Conservation (phyloP, 305 asterid species). For the Fraxinus velutina region DNA sequence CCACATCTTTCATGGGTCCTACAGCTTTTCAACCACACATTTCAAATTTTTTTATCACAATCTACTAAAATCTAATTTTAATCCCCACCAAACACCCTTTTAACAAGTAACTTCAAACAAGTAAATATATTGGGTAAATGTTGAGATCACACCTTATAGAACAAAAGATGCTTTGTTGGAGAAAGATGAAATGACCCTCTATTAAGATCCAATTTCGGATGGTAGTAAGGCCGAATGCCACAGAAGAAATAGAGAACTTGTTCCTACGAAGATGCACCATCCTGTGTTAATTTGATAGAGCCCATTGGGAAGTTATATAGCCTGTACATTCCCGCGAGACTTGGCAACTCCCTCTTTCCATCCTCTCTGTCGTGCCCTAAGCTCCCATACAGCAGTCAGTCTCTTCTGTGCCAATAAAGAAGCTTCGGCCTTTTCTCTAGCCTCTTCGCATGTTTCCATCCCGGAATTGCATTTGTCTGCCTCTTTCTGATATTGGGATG, state of each 20-base stretch:
- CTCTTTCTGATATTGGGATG: constrained; percentile 93
- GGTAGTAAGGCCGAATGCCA: background rate
- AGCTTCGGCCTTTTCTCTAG: constrained; percentile 81
- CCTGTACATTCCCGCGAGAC: constrained; percentile 37
- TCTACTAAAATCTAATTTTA: too few species aligned
- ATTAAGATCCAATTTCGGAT: background rate
- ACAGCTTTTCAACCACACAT: too few species aligned
- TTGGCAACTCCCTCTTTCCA: constrained; percentile 68
- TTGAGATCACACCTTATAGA: background rate
- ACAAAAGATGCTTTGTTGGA: background rate
- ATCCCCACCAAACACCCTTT: background rate
- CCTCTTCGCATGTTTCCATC: constrained; percentile 97
- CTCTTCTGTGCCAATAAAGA: constrained; percentile 64
- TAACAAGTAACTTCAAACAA: background rate
- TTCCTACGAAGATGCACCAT: background rate
- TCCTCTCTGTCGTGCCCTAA: constrained; percentile 81
- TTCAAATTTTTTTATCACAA: too few species aligned
- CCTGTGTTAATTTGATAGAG: background rate
- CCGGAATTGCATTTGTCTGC: constrained; percentile 98
- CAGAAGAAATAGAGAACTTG: background rate
- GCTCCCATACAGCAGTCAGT: constrained; percentile 73
- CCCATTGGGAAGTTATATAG: constrained; percentile 22
- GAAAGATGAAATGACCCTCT: background rate
- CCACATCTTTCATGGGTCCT: too few species aligned
- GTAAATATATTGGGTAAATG: background rate